phyloP scores from a whole-genome alignment of 2,329 filamentous ascomycete species.

The Calycina herbarum region DNA sequence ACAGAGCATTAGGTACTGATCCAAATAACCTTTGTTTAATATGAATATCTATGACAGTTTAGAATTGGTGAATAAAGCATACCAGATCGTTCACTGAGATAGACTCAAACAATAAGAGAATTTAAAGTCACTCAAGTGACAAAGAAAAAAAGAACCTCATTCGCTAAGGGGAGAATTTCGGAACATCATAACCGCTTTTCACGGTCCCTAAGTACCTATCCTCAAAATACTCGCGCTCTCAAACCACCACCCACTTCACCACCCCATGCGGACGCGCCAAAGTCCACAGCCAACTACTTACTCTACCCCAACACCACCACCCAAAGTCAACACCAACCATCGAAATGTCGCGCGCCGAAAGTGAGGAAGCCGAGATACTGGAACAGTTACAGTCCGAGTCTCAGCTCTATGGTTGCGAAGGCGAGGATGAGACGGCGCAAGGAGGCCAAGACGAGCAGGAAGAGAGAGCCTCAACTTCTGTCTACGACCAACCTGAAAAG shows the following conservation, averaged over 20 bases:
- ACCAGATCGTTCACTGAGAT: too few species aligned
- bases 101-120: too few species aligned
- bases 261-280: not conserved
- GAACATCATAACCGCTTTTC: too few species aligned
- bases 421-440: not conserved
- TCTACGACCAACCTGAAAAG: not conserved
- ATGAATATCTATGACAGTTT: too few species aligned
- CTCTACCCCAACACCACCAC: not conserved
- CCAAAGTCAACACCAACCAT: not conserved
- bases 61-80: too few species aligned
- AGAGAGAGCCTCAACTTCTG: not conserved
- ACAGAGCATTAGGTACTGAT: too few species aligned
- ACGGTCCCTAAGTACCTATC: too few species aligned
- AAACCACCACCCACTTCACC: not conserved
- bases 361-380: conserved; percentile 1
- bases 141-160: too few species aligned
- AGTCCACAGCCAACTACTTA: not conserved
- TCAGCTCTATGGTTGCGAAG: conserved; percentile 9
- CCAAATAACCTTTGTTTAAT: too few species aligned
- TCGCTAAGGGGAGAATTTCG: too few species aligned
- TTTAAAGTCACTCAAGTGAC: too few species aligned
- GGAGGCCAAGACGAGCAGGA: conserved; percentile 6
- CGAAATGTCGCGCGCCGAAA: not conserved
- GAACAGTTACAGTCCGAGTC: conserved; percentile 15
- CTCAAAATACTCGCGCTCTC: too few species aligned